Evolutionary conservation across 805 yeast species (phyloP).

Genomic region (Suhomyces emberorum): DNA sequence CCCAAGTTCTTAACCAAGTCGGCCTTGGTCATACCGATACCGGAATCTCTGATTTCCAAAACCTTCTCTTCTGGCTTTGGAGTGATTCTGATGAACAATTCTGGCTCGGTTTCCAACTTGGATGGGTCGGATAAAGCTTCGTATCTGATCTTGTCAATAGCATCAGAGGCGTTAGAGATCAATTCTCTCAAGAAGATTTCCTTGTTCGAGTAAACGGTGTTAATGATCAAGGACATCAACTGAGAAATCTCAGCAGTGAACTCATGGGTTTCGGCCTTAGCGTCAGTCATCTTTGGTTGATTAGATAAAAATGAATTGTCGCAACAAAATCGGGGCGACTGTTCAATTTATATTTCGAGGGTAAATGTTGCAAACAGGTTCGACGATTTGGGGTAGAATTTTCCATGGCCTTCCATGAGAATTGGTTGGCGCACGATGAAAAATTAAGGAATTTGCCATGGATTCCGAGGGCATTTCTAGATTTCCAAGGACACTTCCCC

Average conservation of each 20-base stretch:
- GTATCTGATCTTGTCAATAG: constrained; percentile 96
- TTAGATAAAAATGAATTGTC: not conserved
- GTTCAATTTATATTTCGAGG: constrained; percentile 1
- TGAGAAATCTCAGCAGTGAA: constrained; percentile 99
- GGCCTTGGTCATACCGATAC: constrained; percentile 99
- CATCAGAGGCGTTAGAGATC: constrained; percentile 98
- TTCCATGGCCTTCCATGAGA: constrained; percentile 31
- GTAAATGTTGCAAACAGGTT: constrained; percentile 14
- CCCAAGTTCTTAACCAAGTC: constrained; percentile 98
- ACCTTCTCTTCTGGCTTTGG: constrained; percentile 94
- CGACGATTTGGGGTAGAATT: constrained; percentile 18
- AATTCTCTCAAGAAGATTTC: constrained; percentile 98
- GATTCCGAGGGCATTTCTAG: too few species aligned
- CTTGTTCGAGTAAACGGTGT: constrained; percentile 99
- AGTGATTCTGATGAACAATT: constrained; percentile 93
- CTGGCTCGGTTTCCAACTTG: constrained; percentile 91
- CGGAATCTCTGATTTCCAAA: constrained; percentile 96
- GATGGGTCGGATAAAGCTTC: constrained; percentile 91
- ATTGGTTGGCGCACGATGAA: constrained; percentile 6
- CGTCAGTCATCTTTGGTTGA: constrained; percentile 44
- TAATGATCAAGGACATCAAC: constrained; percentile 99
- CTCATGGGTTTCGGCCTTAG: constrained; percentile 77
- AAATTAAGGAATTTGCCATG: too few species aligned
- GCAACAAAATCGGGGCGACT: not conserved
- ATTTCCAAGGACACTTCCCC: too few species aligned